These are phyloP conservation scores for Exophiala bonariae DNA, from an alignment of 2,329 filamentous ascomycete species.

Conservation along the genomic window DNA sequence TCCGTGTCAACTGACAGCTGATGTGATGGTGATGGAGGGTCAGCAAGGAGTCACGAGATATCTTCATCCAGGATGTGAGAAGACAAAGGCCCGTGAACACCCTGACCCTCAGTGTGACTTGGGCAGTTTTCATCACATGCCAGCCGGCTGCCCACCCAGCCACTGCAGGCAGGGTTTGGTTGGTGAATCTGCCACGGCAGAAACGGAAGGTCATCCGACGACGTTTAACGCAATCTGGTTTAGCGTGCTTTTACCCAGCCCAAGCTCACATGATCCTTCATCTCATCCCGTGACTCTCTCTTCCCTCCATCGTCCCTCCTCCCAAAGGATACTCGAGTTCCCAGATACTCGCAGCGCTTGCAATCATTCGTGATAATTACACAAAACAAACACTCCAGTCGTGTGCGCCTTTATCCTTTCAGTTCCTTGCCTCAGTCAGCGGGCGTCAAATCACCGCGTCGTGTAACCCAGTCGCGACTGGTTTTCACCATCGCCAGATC, in stretches of 20 bases:
- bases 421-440: neutral
- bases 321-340: constrained; percentile 30
- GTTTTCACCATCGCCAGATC: constrained; percentile 7
- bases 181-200: too few species aligned
- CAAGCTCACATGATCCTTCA: constrained; percentile 17
- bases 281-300: constrained; percentile 41
- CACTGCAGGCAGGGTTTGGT: too few species aligned
- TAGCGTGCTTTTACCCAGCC: neutral
- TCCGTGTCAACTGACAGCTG: neutral
- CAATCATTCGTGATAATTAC: too few species aligned
- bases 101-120: neutral
- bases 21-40: neutral
- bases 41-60: constrained; percentile 3
- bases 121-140: constrained; percentile 1
- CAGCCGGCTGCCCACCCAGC: neutral
- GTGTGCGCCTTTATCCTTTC: neutral
- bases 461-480: constrained; percentile 7
- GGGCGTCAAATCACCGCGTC: neutral
- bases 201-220: neutral
- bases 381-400: too few species aligned
- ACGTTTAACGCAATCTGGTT: neutral
- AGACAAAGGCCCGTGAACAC: neutral
- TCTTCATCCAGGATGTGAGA: neutral
- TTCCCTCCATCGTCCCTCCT: constrained; percentile 34
- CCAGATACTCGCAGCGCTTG: constrained; percentile 4